Conservation (phyloP, 2,329 filamentous ascomycete species). For the Ophiostoma ips region DNA sequence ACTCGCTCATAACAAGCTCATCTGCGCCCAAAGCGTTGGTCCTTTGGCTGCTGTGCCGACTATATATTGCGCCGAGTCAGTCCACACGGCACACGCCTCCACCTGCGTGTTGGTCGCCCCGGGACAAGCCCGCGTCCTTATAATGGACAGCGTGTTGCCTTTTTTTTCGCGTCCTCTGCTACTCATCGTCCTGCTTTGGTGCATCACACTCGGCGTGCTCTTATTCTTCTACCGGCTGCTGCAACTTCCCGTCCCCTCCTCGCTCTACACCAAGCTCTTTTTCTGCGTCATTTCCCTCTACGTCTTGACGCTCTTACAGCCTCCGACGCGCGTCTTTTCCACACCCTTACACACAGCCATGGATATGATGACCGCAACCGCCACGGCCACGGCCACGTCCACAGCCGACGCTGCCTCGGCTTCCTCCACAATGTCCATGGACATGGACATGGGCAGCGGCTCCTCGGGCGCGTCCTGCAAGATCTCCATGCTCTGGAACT, state of each 20-base stretch:
- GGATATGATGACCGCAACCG: slow-evolving; percentile 1
- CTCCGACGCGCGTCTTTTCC: no score
- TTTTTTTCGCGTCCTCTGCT: background rate
- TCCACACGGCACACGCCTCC: background rate
- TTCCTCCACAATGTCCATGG: no score
- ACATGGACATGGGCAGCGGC: slow-evolving; percentile 19
- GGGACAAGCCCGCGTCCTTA: no score
- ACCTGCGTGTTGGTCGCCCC: background rate
- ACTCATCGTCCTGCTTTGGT: background rate
- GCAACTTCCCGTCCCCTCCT: background rate
- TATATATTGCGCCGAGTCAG: no score
- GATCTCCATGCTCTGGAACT: slow-evolving; percentile 62
- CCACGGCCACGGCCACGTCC: background rate
- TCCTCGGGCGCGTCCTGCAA: slow-evolving; percentile 23
- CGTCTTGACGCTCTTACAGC: background rate
- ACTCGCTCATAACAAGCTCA: slow-evolving; percentile 4
- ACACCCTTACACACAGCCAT: background rate
- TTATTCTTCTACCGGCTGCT: background rate
- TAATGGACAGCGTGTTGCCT: no score
- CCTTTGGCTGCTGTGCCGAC: no score
- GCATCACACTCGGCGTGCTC: background rate
- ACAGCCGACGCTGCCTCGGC: no score
- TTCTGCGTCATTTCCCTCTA: background rate
- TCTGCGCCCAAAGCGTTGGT: background rate
- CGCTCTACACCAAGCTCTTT: background rate